Evolutionary conservation across 2,329 filamentous ascomycete genomes (phyloP).

Genomic region (Fusarium verticillioides): DNA sequence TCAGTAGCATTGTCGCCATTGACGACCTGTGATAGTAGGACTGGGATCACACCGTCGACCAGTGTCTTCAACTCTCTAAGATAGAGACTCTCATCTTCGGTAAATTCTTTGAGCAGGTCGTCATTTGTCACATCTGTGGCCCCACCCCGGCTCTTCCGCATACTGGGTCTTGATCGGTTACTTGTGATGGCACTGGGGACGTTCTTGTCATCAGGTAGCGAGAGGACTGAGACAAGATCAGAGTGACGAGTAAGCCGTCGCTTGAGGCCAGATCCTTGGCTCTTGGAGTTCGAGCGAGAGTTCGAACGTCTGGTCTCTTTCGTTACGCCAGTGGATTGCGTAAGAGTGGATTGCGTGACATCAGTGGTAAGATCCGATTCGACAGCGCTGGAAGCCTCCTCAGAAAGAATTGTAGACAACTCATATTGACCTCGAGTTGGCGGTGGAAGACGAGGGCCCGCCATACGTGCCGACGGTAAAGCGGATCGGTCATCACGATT

Average conservation of each 20-base stretch:
- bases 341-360: conserved; percentile 66
- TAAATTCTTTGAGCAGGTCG: conserved; percentile 83
- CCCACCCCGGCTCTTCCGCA: conserved; percentile 77
- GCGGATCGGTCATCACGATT: conserved; percentile 29
- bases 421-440: conserved; percentile 67
- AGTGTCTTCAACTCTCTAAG: conserved; percentile 90
- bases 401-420: conserved; percentile 68
- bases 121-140: conserved; percentile 75
- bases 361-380: conserved; percentile 64
- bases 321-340: conserved; percentile 62
- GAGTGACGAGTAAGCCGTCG: conserved; percentile 89
- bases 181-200: conserved; percentile 72
- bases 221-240: conserved; percentile 93
- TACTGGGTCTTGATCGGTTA: conserved; percentile 80
- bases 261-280: conserved; percentile 68
- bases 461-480: conserved; percentile 44
- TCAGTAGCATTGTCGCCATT: conserved; percentile 73
- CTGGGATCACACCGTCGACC: conserved; percentile 94
- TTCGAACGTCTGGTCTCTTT: conserved; percentile 57
- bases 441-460: conserved; percentile 53
- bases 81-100: conserved; percentile 87
- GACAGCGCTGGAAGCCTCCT: conserved; percentile 57
- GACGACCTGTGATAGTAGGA: conserved; percentile 86
- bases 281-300: conserved; percentile 51
- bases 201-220: conserved; percentile 69